Evolutionary conservation across 78 protist genomes (phyloP).

Genomic region (Acrasis kona): DNA sequence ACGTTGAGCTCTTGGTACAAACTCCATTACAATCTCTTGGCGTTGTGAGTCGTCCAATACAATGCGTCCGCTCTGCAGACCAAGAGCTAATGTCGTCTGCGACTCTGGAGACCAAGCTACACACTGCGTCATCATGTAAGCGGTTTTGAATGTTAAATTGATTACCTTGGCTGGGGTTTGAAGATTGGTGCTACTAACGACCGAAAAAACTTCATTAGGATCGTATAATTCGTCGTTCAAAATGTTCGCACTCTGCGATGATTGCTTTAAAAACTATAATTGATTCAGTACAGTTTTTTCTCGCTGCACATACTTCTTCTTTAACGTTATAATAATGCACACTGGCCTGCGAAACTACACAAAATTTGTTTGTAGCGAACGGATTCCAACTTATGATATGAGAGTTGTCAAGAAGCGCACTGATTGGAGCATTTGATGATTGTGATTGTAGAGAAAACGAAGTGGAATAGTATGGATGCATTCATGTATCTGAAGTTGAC

Average conservation of each 20-base stretch:
- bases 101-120: neutral
- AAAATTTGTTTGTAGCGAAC: neutral
- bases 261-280: too few species aligned
- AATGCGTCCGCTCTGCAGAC: neutral
- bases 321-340: neutral
- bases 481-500: too few species aligned
- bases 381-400: conserved; percentile 3
- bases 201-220: too few species aligned
- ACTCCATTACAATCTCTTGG: neutral
- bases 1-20: neutral
- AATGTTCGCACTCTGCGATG: too few species aligned
- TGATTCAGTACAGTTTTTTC: neutral
- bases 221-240: too few species aligned
- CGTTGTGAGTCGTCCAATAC: neutral
- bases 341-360: neutral
- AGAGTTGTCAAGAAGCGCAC: too few species aligned
- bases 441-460: too few species aligned
- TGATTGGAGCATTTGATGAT: too few species aligned
- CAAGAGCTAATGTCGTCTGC: neutral
- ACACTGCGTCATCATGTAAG: neutral
- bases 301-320: neutral
- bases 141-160: neutral
- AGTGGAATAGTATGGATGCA: too few species aligned
- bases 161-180: neutral
- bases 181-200: neutral